Evolutionary conservation across 768 basidiomycete species (phyloP).

Genomic region (Pleurotus platypus): DNA sequence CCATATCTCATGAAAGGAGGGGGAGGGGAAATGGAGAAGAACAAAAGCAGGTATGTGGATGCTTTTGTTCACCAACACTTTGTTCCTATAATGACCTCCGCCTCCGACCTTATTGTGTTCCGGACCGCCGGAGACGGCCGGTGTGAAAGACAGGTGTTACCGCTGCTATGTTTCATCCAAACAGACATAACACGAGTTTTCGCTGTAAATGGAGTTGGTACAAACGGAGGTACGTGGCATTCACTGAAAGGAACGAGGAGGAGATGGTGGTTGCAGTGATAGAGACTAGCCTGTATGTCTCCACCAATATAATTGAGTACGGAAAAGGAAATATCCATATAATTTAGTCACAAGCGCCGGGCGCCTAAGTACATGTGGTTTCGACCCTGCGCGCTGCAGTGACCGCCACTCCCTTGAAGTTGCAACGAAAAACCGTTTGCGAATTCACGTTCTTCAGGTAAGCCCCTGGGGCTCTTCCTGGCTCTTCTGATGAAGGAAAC

Average conservation of each 20-base stretch:
- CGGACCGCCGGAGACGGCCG: conserved; percentile 8
- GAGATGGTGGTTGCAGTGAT: neutral
- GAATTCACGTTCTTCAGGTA: neutral
- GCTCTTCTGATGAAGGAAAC: neutral
- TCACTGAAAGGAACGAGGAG: conserved; percentile 1
- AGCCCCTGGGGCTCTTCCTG: neutral
- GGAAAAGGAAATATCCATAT: neutral
- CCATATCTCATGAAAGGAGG: conserved; percentile 45
- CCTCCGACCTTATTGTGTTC: conserved; percentile 8
- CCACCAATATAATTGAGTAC: neutral
- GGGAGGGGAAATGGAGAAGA: conserved; percentile 24
- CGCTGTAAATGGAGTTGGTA: neutral
- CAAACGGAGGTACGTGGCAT: neutral
- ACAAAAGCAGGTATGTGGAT: conserved; percentile 6
- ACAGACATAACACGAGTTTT: neutral
- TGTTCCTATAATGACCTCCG: conserved; percentile 7
- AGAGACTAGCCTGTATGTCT: too few species aligned
- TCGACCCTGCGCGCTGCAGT: neutral
- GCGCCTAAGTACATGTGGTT: neutral
- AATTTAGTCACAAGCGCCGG: too few species aligned
- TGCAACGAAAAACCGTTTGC: too few species aligned
- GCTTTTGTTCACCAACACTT: conserved; percentile 6
- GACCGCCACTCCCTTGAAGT: too few species aligned
- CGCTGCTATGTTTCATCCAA: conserved; percentile 2
- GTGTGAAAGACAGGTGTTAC: conserved; percentile 9